Base-by-base conservation (phyloP, 805 yeast species). In the Lipomyces japonicus region DNA sequence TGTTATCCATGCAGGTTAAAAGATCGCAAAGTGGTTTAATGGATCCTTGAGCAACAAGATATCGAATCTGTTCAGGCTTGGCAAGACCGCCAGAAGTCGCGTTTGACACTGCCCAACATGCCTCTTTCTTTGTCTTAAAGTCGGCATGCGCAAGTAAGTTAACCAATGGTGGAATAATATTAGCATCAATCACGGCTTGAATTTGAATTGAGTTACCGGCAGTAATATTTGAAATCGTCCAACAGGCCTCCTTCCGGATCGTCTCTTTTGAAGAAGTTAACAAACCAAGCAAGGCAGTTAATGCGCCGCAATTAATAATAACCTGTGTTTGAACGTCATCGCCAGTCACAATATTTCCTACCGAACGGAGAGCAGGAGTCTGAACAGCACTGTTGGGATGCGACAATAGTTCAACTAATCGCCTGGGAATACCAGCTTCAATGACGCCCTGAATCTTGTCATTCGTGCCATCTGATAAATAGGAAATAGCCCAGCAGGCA, bases 51-150 rank as follows among this genome's bases (percentile, higher is more conserved):
- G 76, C 74, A 31, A 93, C 98, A 60, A 93, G 78, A 71, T 89
- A 93, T 64, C 91, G 80, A 62, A 93, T 90, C 68, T 90, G 96
- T 53, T 88, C 96, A 5, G 97, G 97, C 68, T 81, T 84, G 38
- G 83, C 75, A 62, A 89, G 76, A 21, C 97, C 97, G 62, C 97
- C 97, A 7, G 96, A 86, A 16, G 96, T 86, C 34, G 98, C 97
- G 68, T 93, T 93, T 25, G 97, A 89, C 60, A 93, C 85, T 31
- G 97, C 97, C 98, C 98, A 93, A 76, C 97, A 91, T 2, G 98
- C 98, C 74, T 93, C 98, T 71, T 91, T 93, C 68, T 86, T 86
- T 31, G 97, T 91, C 75, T 89, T 90, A 75, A 89, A 90, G 65
- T 91, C 97, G 55, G 93, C 96, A 49, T 79, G 76, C 36, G 77